Evolutionary conservation across 257 asterid species (phyloP).

Genomic region (Przewalskia tangutica): DNA sequence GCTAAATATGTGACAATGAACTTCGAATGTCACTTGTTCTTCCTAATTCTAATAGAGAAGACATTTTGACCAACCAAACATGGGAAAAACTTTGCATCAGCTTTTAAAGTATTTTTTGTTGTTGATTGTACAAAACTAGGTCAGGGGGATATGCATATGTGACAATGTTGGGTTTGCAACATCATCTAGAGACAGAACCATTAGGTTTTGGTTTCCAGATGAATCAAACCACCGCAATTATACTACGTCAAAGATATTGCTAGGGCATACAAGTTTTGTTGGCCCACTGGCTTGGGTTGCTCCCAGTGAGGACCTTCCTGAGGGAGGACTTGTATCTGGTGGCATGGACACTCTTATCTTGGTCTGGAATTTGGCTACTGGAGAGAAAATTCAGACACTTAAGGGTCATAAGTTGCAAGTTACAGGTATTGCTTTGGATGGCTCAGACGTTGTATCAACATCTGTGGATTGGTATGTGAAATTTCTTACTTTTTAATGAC

Average conservation of each 20-base stretch:
- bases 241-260: constrained; percentile 51
- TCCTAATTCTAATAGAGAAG: no score
- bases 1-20: no score
- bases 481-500: background rate
- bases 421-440: constrained; percentile 76
- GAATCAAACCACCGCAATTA: constrained; percentile 45
- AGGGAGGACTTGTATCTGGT: constrained; percentile 87
- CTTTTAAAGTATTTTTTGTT: background rate
- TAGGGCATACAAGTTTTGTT: constrained; percentile 94
- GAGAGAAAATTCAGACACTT: constrained; percentile 57
- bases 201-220: constrained; percentile 73
- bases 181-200: constrained; percentile 83
- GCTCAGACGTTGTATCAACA: constrained; percentile 61
- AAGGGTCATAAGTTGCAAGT: constrained; percentile 83
- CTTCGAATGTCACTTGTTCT: no score
- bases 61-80: no score
- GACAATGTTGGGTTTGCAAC: constrained; percentile 77
- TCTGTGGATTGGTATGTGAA: constrained; percentile 75
- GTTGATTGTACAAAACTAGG: constrained; percentile 29
- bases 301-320: constrained; percentile 68
- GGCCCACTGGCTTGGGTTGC: constrained; percentile 93
- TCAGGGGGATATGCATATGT: constrained; percentile 89
- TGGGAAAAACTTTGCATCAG: background rate
- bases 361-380: constrained; percentile 80
- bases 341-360: constrained; percentile 88